Base-by-base conservation (phyloP, 176 grass and related monocot species). In the Thinopyrum elongatum region DNA sequence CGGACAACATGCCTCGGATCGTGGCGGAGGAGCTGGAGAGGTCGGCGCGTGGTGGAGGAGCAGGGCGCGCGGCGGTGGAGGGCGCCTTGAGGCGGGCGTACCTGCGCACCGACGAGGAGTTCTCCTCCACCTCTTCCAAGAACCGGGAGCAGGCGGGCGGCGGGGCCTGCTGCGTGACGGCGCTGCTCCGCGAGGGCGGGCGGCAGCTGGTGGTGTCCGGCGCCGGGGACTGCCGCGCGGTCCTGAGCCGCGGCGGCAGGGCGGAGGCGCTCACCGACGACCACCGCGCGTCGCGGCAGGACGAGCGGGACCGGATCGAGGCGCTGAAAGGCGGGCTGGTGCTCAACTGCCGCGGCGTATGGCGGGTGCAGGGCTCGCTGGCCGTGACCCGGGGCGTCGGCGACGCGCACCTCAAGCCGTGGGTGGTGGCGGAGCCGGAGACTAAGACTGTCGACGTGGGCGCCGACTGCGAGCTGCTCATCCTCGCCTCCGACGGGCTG, bases 361-460 rank as follows among this genome's bases (percentile, higher is more conserved):
- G 73, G 73, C 73, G 73, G 1, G 73, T 76, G 73, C 73, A 76
- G 73, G 73, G 73, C 15, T 10, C 73, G 27, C 73, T 76, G 44
- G 73, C 73, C 1, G 73, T 76, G 8, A 53, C 73, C 26, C 14
- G 73, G 8, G 73, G 73, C 27, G 55, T 76, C 73, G 73, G 73
- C 44, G 73, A 76, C 73, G 27, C 26, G 73, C 73, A 76, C 46
- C 73, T 76, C 44, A 76, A 76, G 73, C 73, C 73, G 46, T 76
- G 73, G 73, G 73, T 76, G 73, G 73, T 76, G 73, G 44, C 73
- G 73, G 73, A 76, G 46, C 73, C 73, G 73, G 73, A 76, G 44
- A 76, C 73, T 8, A 47, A 1, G 0, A 53, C 73, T 0, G 73
- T 76, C 4, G 73, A 51, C 44, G 16, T 76, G 8, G 73, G 49